These are phyloP conservation scores for Colletotrichum sansevieriae DNA, from an alignment of 2,329 filamentous ascomycete genomes.

Conservation along the genomic window DNA sequence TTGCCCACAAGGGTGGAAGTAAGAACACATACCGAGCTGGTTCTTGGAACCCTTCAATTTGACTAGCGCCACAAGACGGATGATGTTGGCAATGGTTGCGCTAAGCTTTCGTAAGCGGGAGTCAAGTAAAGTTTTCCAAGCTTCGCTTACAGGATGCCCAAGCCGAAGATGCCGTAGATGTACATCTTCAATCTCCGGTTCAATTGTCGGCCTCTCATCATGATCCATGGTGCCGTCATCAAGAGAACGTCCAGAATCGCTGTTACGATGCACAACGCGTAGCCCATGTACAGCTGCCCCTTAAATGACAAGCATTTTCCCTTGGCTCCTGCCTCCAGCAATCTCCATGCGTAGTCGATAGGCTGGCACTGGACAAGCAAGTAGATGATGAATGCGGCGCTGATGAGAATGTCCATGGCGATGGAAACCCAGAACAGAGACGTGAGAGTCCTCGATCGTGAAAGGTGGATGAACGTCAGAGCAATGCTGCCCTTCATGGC, in stretches of 20 bases:
- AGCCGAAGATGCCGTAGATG: slow-evolving; percentile 30
- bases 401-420: slow-evolving; percentile 24
- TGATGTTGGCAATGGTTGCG: slow-evolving; percentile 34
- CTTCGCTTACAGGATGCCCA: slow-evolving; percentile 30
- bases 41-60: slow-evolving; percentile 15
- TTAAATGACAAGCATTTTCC: slow-evolving; percentile 23
- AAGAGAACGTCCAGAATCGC: slow-evolving; percentile 19
- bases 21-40: slow-evolving; percentile 14
- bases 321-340: slow-evolving; percentile 17
- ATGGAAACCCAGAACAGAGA: slow-evolving; percentile 30
- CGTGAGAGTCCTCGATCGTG: slow-evolving; percentile 24
- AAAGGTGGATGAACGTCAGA: slow-evolving; percentile 31
- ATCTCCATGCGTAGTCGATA: slow-evolving; percentile 27
- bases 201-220: slow-evolving; percentile 29
- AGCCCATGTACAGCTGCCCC: slow-evolving; percentile 34
- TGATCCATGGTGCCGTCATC: slow-evolving; percentile 28
- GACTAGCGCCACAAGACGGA: slow-evolving; percentile 23
- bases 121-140: accelerated
- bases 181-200: slow-evolving; percentile 26
- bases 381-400: slow-evolving; percentile 31
- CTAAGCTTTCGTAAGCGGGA: background rate
- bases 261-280: slow-evolving; percentile 31
- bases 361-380: slow-evolving; percentile 32
- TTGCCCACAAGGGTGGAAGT: accelerated
- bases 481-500: slow-evolving; percentile 39